Percentiles rank a stretch among this genome's conserved stretches.
phyloP scores from a whole-genome alignment of 495 filamentous ascomycete genomes.

The Astrothelium macrocarpum region DNA sequence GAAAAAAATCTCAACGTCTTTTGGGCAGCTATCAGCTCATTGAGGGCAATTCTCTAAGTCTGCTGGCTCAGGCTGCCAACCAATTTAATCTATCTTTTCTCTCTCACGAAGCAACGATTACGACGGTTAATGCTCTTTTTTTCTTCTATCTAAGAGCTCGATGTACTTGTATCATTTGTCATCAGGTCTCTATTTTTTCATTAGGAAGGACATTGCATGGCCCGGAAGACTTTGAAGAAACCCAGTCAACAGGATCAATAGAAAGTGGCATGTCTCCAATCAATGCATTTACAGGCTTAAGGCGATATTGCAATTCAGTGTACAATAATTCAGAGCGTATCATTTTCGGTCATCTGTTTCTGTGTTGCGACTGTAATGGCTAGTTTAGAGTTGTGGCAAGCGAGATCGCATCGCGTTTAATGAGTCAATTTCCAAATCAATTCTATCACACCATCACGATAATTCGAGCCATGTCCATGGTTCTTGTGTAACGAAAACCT shows the following conservation, averaged over 20 bases:
- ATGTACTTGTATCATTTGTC: not conserved
- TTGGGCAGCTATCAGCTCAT: not conserved
- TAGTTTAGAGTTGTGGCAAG: not conserved
- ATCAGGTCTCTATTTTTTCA: not conserved
- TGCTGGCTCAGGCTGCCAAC: not conserved
- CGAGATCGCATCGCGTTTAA: not conserved
- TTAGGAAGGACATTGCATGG: not conserved
- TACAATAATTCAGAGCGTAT: not conserved
- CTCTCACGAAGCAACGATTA: conserved; percentile 4
- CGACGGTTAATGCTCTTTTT: not conserved
- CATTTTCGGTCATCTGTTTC: not conserved
- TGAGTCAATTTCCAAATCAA: not conserved
- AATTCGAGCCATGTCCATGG: too few relatives aligned
- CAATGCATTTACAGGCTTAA: not conserved
- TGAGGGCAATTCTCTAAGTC: not conserved
- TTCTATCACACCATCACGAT: too few relatives aligned
- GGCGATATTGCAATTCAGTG: not conserved
- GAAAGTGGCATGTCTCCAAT: not conserved
- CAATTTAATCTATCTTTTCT: not conserved
- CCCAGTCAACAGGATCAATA: not conserved
- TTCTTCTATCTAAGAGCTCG: not conserved
- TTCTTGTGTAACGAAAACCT: too few relatives aligned
- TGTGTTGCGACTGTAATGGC: not conserved
- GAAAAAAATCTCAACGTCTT: not conserved
- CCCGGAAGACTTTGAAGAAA: not conserved